These are phyloP conservation scores for Colletotrichum australisinense DNA, from an alignment of 2,329 filamentous ascomycete genomes.

Conservation along the genomic window DNA sequence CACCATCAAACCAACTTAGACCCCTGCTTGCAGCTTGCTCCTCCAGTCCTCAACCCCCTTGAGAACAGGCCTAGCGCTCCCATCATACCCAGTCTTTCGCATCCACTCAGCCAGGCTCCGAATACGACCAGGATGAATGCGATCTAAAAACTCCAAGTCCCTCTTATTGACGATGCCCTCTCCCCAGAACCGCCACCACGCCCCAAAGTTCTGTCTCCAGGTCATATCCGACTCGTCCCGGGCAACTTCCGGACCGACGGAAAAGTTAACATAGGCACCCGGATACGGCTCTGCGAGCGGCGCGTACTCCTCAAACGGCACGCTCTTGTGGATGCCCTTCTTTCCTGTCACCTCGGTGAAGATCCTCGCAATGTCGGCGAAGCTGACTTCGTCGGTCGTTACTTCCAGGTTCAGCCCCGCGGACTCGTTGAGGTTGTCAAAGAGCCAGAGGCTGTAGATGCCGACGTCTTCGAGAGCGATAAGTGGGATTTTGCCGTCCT, in stretches of 20 bases:
- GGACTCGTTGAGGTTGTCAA: conserved; percentile 38
- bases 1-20: background rate
- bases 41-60: background rate
- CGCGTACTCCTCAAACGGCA: conserved; percentile 4
- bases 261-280: conserved; percentile 29
- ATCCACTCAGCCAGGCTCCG: conserved; percentile 59
- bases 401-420: conserved; percentile 40
- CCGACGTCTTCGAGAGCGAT: conserved; percentile 42
- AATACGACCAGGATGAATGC: conserved; percentile 61
- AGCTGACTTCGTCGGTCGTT: conserved; percentile 39
- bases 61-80: background rate
- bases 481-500: conserved; percentile 28
- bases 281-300: conserved; percentile 25
- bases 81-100: background rate
- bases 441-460: conserved; percentile 41
- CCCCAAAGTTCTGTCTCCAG: background rate
- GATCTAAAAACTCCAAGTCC: conserved; percentile 61
- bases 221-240: conserved; percentile 36
- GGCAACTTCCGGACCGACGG: conserved; percentile 24
- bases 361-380: conserved; percentile 26
- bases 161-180: conserved; percentile 37
- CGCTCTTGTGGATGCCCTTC: background rate
- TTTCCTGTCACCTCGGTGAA: conserved; percentile 27
- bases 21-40: background rate
- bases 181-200: background rate